A percentile compares a stretch with the other conserved stretches of the same genome.
Conservation (phyloP, 495 filamentous ascomycete species). For the Penicillium malachiteum region DNA sequence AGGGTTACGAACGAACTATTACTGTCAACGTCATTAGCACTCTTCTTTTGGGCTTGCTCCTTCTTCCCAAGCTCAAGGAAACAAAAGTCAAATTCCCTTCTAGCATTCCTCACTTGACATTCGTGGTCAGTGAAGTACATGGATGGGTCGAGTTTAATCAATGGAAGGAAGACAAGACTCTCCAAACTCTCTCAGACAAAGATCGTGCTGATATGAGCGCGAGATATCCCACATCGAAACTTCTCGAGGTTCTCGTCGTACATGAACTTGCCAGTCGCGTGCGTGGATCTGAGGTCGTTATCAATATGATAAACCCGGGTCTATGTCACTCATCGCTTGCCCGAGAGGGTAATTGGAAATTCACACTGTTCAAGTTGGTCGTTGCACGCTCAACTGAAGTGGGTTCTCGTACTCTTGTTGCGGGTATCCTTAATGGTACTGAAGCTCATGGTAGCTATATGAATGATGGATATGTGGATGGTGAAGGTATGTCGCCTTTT, state of each 20-base stretch:
- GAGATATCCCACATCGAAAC: slow-evolving; percentile 52
- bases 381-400: slow-evolving; percentile 47
- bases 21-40: slow-evolving; percentile 56
- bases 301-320: slow-evolving; percentile 55
- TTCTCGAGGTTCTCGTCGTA: slow-evolving; percentile 49
- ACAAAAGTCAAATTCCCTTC: slow-evolving; percentile 22
- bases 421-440: slow-evolving; percentile 32
- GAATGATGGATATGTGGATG: slow-evolving; percentile 26
- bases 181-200: slow-evolving; percentile 33
- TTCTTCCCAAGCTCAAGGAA: slow-evolving; percentile 42
- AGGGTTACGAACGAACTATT: slow-evolving; percentile 48
- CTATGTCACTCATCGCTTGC: slow-evolving; percentile 46
- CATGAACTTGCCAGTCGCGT: slow-evolving; percentile 43
- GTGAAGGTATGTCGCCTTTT: slow-evolving; percentile 27
- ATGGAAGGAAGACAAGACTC: slow-evolving; percentile 29
- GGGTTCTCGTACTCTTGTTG: slow-evolving; percentile 47
- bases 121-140: slow-evolving; percentile 45
- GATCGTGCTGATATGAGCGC: slow-evolving; percentile 23
- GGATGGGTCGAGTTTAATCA: slow-evolving; percentile 32
- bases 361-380: slow-evolving; percentile 18
- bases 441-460: slow-evolving; percentile 52
- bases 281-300: slow-evolving; percentile 39
- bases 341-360: slow-evolving; percentile 24
- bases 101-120: slow-evolving; percentile 25
- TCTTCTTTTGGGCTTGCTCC: slow-evolving; percentile 42